A percentile compares a stretch with the other conserved stretches of the same genome.
Evolutionary conservation across 495 filamentous ascomycete species (phyloP).

Genomic region (Lichina pygmaea): DNA sequence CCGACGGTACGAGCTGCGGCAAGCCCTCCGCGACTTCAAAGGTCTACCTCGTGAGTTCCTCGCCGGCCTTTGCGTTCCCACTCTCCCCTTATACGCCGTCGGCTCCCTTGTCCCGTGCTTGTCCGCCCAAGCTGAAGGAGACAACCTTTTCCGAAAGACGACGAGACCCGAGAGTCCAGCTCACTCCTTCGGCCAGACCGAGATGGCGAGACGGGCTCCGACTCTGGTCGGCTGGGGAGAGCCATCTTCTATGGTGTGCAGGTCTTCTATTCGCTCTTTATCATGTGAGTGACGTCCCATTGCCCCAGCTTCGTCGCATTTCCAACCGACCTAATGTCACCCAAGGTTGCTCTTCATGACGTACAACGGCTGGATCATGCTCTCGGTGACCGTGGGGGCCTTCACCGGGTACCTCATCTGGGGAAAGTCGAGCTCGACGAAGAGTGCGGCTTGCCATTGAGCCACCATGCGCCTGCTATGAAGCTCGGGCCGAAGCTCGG

Average conservation of each 20-base stretch:
- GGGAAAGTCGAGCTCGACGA: slow-evolving; percentile 39
- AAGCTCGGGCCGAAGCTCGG: background rate
- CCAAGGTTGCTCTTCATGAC: slow-evolving; percentile 95
- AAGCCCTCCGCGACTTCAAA: slow-evolving; percentile 21
- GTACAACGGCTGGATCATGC: slow-evolving; percentile 95
- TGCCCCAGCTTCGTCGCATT: background rate
- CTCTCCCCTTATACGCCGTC: background rate
- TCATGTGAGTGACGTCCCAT: slow-evolving; percentile 48
- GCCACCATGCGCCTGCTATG: no score
- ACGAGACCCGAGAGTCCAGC: slow-evolving; percentile 26
- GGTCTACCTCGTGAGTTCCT: slow-evolving; percentile 26
- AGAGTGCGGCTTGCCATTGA: slow-evolving; percentile 78
- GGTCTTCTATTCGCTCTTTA: slow-evolving; percentile 97
- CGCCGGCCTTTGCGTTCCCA: background rate
- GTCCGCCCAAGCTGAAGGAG: background rate
- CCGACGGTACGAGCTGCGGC: slow-evolving; percentile 44
- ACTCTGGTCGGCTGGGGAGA: slow-evolving; percentile 46
- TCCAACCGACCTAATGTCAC: background rate
- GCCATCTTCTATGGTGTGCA: slow-evolving; percentile 70
- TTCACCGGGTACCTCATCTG: slow-evolving; percentile 75
- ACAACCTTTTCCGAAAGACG: slow-evolving; percentile 11
- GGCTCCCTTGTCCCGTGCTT: slow-evolving; percentile 1
- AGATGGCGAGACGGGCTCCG: slow-evolving; percentile 18
- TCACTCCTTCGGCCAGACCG: slow-evolving; percentile 46
- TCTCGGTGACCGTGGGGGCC: slow-evolving; percentile 67